Percentiles rank a stretch among this genome's conserved stretches.
These are phyloP conservation scores for Fusarium caatingaense DNA, from an alignment of 2,329 filamentous ascomycete species.

Conservation along the genomic window DNA sequence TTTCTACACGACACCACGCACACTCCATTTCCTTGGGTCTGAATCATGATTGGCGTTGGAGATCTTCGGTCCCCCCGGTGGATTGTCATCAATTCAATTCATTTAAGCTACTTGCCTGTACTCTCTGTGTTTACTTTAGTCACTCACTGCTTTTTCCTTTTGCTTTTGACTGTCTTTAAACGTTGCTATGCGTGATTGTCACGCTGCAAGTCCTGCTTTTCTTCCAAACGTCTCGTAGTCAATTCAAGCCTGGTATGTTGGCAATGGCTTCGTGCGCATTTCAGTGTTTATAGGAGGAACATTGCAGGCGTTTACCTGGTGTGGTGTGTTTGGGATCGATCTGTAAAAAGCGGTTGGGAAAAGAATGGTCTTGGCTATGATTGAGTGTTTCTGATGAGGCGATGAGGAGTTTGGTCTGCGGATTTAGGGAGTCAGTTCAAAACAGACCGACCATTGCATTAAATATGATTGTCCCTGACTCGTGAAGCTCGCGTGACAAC, in stretches of 20 bases:
- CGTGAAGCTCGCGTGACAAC: constrained; percentile 14
- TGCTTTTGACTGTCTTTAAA: constrained; percentile 43
- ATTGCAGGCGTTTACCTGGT: constrained; percentile 9
- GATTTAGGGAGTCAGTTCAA: constrained; percentile 31
- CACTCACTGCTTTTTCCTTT: constrained; percentile 43
- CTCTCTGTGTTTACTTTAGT: constrained; percentile 42
- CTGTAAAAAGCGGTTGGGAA: constrained; percentile 24
- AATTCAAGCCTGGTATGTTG: constrained; percentile 4
- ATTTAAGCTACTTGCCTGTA: constrained; percentile 48
- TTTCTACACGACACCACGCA: constrained; percentile 48
- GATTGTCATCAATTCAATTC: constrained; percentile 54
- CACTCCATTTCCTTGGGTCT: constrained; percentile 52
- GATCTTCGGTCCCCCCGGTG: constrained; percentile 52
- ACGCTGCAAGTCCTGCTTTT: constrained; percentile 26
- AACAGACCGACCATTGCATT: constrained; percentile 32
- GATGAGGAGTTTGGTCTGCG: constrained; percentile 42
- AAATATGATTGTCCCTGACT: background rate
- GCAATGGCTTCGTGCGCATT: constrained; percentile 17
- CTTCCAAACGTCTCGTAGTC: constrained; percentile 36
- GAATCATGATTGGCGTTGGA: constrained; percentile 58
- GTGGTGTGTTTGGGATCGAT: constrained; percentile 16
- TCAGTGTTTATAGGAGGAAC: constrained; percentile 12
- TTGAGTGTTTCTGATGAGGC: constrained; percentile 35
- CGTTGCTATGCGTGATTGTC: constrained; percentile 38
- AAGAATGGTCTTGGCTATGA: constrained; percentile 36